A percentile compares a stretch with the other conserved stretches of the same genome.
Evolutionary conservation across 1,139 yeast genomes (phyloP).

Genomic region (Arxiozyma telluris): DNA sequence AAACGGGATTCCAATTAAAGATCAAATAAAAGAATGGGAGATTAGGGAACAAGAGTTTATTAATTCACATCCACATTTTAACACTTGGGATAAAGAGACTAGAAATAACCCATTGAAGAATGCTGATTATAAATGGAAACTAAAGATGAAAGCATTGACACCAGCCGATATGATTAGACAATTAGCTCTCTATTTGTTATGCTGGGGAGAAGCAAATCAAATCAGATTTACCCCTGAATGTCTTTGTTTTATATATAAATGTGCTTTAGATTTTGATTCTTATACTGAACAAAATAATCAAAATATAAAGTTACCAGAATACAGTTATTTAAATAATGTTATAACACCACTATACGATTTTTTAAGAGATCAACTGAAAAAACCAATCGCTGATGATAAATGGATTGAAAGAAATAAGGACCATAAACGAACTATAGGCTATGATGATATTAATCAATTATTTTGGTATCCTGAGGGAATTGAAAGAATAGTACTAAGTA

Average conservation of each 20-base stretch:
- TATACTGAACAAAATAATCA: conserved; percentile 2
- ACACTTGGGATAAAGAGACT: conserved; percentile 36
- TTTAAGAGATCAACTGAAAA: conserved; percentile 49
- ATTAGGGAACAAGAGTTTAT: conserved; percentile 27
- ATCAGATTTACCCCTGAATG: conserved; percentile 81
- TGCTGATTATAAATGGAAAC: conserved; percentile 55
- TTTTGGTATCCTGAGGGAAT: conserved; percentile 74
- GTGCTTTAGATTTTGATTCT: conserved; percentile 58
- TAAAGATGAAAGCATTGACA: conserved; percentile 46
- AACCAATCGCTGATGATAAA: conserved; percentile 30
- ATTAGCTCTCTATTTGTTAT: conserved; percentile 56
- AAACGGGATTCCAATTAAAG: conserved; percentile 29
- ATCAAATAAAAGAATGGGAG: conserved; percentile 28
- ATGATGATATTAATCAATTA: conserved; percentile 77
- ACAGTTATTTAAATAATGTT: conserved; percentile 50
- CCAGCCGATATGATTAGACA: conserved; percentile 55
- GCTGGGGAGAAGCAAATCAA: conserved; percentile 90
- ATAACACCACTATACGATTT: conserved; percentile 69
- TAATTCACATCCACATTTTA: conserved; percentile 26
- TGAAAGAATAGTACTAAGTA: conserved; percentile 37
- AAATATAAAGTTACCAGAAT: conserved; percentile 20
- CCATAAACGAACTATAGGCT: conserved; percentile 65
- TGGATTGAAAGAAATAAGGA: conserved; percentile 50
- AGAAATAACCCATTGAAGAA: conserved; percentile 51
- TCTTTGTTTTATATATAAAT: conserved; percentile 67